Conservation (phyloP, 2,329 filamentous ascomycete species). For the Aureobasidium sp. region DNA sequence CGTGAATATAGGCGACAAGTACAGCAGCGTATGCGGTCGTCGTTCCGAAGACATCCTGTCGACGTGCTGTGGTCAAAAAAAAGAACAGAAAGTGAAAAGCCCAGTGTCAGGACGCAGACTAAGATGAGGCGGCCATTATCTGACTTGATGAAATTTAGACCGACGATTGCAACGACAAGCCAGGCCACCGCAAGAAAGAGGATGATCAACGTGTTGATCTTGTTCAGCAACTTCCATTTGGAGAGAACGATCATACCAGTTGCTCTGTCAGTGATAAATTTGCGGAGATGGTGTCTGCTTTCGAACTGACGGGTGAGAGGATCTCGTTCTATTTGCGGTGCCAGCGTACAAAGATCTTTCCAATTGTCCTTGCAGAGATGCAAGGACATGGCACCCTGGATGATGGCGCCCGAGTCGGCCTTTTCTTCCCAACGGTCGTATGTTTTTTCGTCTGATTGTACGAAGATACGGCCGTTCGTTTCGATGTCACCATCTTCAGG, state of each 20-base stretch:
- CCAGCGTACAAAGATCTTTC: slow-evolving; percentile 4
- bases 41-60: background rate
- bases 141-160: background rate
- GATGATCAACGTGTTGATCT: background rate
- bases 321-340: background rate
- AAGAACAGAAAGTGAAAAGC: background rate
- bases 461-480: slow-evolving; percentile 2
- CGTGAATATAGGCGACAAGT: slow-evolving; percentile 55
- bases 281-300: background rate
- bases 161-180: slow-evolving; percentile 3
- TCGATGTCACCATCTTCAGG: background rate
- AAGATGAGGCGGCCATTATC: background rate
- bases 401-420: background rate
- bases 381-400: background rate
- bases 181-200: background rate
- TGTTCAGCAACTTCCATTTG: background rate
- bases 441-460: background rate
- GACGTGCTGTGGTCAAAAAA: background rate
- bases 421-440: background rate
- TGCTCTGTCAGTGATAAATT: background rate
- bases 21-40: slow-evolving; percentile 17
- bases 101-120: background rate
- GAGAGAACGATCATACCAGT: background rate
- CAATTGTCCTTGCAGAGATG: background rate
- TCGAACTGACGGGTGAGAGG: background rate